A percentile compares a stretch with the other conserved stretches of the same genome.
phyloP scores from a whole-genome alignment of 768 basidiomycete species.

The Cystobasidiopsis lactophilus region DNA sequence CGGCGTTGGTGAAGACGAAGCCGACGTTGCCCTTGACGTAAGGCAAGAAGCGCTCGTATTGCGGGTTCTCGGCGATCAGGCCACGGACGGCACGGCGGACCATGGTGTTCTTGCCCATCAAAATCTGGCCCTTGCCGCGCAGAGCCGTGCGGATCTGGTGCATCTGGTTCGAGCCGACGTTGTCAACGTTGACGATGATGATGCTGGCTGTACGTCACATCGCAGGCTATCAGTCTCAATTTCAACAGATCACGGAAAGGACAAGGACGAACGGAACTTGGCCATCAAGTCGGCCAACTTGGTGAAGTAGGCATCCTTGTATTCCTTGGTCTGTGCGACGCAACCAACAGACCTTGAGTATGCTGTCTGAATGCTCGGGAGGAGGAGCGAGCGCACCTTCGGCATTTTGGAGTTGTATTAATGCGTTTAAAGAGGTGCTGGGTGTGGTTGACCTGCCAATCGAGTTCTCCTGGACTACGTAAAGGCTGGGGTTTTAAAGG shows the following conservation, averaged over 20 bases:
- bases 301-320: slow-evolving; percentile 73
- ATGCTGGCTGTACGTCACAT: slow-evolving; percentile 34
- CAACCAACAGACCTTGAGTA: too few species aligned
- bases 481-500: too few species aligned
- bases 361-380: too few species aligned
- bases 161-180: slow-evolving; percentile 99
- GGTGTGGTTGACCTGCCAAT: too few species aligned
- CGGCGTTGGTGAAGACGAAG: slow-evolving; percentile 82
- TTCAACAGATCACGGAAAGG: neutral
- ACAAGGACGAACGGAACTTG: slow-evolving; percentile 46
- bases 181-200: slow-evolving; percentile 98
- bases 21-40: slow-evolving; percentile 95
- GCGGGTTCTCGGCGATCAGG: slow-evolving; percentile 69
- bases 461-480: too few species aligned
- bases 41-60: slow-evolving; percentile 89
- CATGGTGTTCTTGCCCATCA: slow-evolving; percentile 99
- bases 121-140: slow-evolving; percentile 82
- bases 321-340: slow-evolving; percentile 22
- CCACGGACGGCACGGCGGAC: slow-evolving; percentile 90
- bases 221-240: neutral
- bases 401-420: too few species aligned
- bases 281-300: slow-evolving; percentile 80
- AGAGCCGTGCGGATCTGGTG: slow-evolving; percentile 87
- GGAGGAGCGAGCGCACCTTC: too few species aligned
- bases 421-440: too few species aligned